Percentiles rank a stretch among this genome's conserved stretches.
Conservation (phyloP, 306 rosid species). For the Quercus aquifolioides region DNA sequence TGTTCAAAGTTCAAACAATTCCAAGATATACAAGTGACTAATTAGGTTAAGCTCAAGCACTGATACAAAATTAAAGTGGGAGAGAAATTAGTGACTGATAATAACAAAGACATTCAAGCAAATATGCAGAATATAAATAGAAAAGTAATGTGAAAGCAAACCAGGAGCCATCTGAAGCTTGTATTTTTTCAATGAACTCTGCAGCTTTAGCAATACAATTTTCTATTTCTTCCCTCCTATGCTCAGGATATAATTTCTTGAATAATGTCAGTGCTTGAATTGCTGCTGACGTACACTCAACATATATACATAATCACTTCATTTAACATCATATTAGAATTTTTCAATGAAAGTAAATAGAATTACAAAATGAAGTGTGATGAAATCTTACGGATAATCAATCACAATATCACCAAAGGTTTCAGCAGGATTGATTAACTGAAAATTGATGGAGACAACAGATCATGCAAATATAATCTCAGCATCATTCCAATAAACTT, state of each 20-base stretch:
- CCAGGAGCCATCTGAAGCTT: conserved; percentile 88
- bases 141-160: conserved; percentile 30
- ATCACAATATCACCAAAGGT: conserved; percentile 96
- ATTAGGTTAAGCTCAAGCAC: neutral
- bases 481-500: neutral
- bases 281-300: conserved; percentile 87
- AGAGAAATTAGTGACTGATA: neutral
- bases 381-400: conserved; percentile 81
- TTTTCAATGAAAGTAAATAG: neutral
- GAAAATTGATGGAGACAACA: conserved; percentile 31
- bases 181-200: conserved; percentile 51
- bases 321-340: neutral
- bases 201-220: conserved; percentile 50
- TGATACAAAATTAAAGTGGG: neutral
- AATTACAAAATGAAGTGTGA: neutral
- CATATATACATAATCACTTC: conserved; percentile 47
- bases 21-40: neutral
- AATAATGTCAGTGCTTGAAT: conserved; percentile 70
- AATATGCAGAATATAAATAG: neutral
- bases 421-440: conserved; percentile 92
- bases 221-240: conserved; percentile 62
- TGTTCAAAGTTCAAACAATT: conserved; percentile 30
- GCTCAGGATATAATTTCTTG: conserved; percentile 56
- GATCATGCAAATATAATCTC: neutral
- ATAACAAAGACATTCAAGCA: neutral